phyloP scores from a whole-genome alignment of 2,329 filamentous ascomycete genomes.

The Ascochyta pisi region DNA sequence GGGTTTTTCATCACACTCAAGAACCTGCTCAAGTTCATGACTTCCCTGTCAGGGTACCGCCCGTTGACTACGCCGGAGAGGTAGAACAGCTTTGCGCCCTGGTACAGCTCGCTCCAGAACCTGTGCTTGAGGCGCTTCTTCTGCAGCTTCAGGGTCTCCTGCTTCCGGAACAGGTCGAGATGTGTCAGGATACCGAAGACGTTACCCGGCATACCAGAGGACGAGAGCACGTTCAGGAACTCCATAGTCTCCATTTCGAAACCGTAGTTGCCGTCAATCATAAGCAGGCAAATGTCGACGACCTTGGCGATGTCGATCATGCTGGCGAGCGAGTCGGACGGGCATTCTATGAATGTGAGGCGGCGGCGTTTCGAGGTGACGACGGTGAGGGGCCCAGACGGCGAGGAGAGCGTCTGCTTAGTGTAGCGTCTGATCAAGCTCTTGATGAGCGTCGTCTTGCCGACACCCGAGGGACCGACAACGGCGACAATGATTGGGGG shows the following conservation, averaged over 20 bases:
- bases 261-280: constrained; percentile 98
- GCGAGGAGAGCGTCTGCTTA: constrained; percentile 90
- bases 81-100: constrained; percentile 96
- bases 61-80: constrained; percentile 96
- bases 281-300: constrained; percentile 93
- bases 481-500: constrained; percentile 92
- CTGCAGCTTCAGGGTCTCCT: constrained; percentile 86
- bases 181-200: constrained; percentile 97
- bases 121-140: constrained; percentile 97
- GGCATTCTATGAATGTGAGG: constrained; percentile 94
- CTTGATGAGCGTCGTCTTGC: constrained; percentile 95
- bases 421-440: constrained; percentile 93
- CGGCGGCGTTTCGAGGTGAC: constrained; percentile 96
- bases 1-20: constrained; percentile 99
- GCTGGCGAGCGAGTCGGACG: constrained; percentile 88
- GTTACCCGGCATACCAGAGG: constrained; percentile 97
- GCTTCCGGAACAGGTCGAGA: constrained; percentile 93
- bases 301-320: constrained; percentile 99
- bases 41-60: constrained; percentile 92
- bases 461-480: constrained; percentile 90
- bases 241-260: constrained; percentile 99
- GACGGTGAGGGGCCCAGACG: constrained; percentile 90
- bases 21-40: constrained; percentile 94
- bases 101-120: constrained; percentile 96
- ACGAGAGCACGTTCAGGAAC: constrained; percentile 91